A percentile compares a stretch with the other conserved stretches of the same genome.
Evolutionary conservation across 78 protist species (phyloP).

Genomic region (Dictyostelium brefeldianum): DNA sequence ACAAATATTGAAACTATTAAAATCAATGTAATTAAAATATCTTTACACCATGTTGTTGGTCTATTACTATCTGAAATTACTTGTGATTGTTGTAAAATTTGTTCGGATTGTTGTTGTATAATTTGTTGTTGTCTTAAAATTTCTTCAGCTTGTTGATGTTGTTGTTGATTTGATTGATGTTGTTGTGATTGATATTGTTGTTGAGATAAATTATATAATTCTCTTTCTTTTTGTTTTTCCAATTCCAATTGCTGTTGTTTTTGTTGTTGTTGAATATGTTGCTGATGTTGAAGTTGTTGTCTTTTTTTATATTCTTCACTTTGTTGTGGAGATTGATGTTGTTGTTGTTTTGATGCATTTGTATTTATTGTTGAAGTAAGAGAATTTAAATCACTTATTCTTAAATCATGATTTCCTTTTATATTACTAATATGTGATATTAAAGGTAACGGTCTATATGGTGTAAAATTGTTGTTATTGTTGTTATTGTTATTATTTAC

Average conservation of each 20-base stretch:
- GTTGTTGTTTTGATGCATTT: neutral
- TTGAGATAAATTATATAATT: neutral
- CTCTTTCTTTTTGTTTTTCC: too few species aligned
- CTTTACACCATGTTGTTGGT: neutral
- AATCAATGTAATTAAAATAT: neutral
- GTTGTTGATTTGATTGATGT: neutral
- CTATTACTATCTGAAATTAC: neutral
- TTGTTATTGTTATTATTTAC: neutral
- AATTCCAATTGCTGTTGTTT: neutral
- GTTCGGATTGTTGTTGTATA: neutral
- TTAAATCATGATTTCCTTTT: neutral
- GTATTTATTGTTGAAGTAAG: neutral
- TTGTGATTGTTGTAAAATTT: neutral
- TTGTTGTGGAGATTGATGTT: neutral
- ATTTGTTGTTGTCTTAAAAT: neutral
- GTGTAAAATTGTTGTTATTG: conserved; percentile 1
- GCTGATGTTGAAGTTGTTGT: neutral
- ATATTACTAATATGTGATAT: neutral
- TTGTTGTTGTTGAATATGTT: neutral
- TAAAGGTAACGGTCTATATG: neutral
- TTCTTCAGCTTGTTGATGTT: neutral
- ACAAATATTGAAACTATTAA: neutral
- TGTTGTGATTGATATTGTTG: neutral
- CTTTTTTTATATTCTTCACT: neutral
- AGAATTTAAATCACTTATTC: neutral